phyloP scores from a whole-genome alignment of 805 yeast species.

The Barnettozyma sp. region DNA sequence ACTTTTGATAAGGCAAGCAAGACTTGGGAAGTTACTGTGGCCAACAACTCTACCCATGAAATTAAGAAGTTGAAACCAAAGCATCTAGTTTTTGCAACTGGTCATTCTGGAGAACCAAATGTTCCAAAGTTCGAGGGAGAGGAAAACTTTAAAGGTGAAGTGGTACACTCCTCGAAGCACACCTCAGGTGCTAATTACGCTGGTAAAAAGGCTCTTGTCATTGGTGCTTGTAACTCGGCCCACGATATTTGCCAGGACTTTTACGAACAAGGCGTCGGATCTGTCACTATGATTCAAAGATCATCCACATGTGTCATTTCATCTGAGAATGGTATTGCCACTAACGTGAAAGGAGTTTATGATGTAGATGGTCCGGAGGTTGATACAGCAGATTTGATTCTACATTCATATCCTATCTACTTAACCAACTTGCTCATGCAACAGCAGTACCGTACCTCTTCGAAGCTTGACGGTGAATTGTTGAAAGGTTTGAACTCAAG shows the following conservation, averaged over 20 bases:
- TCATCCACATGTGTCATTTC: slow-evolving; percentile 39
- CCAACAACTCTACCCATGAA: slow-evolving; percentile 25
- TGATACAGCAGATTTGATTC: slow-evolving; percentile 34
- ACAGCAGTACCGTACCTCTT: slow-evolving; percentile 30
- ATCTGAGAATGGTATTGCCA: slow-evolving; percentile 28
- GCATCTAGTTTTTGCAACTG: slow-evolving; percentile 38
- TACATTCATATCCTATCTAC: slow-evolving; percentile 30
- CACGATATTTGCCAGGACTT: slow-evolving; percentile 42
- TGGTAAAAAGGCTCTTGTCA: slow-evolving; percentile 38
- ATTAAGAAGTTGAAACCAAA: slow-evolving; percentile 26
- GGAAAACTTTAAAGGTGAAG: slow-evolving; percentile 31
- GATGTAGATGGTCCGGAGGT: slow-evolving; percentile 32
- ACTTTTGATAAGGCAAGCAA: slow-evolving; percentile 25
- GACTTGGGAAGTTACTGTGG: slow-evolving; percentile 30
- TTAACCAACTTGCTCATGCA: slow-evolving; percentile 32
- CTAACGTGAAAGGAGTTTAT: slow-evolving; percentile 29
- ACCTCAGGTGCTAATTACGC: slow-evolving; percentile 34
- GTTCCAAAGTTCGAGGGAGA: slow-evolving; percentile 35
- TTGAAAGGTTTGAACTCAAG: slow-evolving; percentile 27
- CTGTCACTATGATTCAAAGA: slow-evolving; percentile 38
- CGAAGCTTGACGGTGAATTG: slow-evolving; percentile 28
- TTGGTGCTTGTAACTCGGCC: slow-evolving; percentile 41
- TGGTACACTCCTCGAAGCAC: slow-evolving; percentile 38
- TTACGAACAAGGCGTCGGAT: slow-evolving; percentile 35
- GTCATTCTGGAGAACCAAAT: slow-evolving; percentile 41